Conservation (phyloP, 805 yeast genomes). For the Priceomyces melissophilus region DNA sequence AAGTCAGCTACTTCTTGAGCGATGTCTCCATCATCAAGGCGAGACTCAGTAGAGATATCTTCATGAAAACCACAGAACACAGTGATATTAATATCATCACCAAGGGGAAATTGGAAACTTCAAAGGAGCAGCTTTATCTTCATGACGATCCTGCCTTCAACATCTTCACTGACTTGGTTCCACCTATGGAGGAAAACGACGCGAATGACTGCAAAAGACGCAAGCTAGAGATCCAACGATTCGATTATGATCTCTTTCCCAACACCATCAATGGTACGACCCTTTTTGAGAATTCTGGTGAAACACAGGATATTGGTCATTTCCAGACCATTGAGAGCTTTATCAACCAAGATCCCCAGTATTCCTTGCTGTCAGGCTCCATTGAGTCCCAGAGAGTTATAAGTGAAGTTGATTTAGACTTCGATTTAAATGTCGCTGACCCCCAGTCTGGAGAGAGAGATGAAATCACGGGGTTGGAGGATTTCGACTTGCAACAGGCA, state of each 20-base stretch:
- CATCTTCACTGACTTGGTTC: conserved; percentile 21
- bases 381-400: neutral
- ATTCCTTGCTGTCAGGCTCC: too few relatives aligned
- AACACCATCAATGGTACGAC: neutral
- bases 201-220: conserved; percentile 12
- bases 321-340: conserved; percentile 11
- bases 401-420: conserved; percentile 11
- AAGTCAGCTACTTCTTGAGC: conserved; percentile 43
- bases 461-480: conserved; percentile 1
- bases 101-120: neutral
- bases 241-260: conserved; percentile 13
- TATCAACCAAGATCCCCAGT: conserved; percentile 9
- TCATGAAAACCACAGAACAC: conserved; percentile 2
- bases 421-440: conserved; percentile 16
- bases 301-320: conserved; percentile 3
- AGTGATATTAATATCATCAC: neutral
- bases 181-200: conserved; percentile 6
- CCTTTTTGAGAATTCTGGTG: neutral
- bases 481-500: conserved; percentile 2
- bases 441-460: neutral
- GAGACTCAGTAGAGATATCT: conserved; percentile 9
- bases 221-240: conserved; percentile 12
- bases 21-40: conserved; percentile 20
- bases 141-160: conserved; percentile 25
- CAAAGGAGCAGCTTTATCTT: conserved; percentile 7